Evolutionary conservation across 306 rosid species (phyloP), one percentile per base, ranked within the genome.

Genomic region (Castanospermum australe): DNA sequence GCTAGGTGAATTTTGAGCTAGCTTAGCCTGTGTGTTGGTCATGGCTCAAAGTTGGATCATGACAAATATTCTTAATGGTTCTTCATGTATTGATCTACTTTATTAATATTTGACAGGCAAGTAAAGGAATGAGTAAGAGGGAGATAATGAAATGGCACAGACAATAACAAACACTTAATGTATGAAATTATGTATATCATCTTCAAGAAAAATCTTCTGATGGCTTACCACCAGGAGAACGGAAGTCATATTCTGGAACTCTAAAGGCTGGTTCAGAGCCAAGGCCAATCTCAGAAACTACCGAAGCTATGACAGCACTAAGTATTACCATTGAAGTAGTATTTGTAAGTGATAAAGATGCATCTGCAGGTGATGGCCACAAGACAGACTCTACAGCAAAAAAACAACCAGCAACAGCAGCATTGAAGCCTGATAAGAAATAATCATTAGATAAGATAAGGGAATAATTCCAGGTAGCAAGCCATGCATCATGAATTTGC

Each of bases 331-430:
- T 91, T 56, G 99, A 95, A 83, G 98, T 95, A 63, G 92, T 86
- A 84, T 92, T 91, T 77, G 92, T 82, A 59, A 92, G 95, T 3
- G 92, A 87, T 52, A 85, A 57, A 10, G 95, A 88, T 22, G 90
- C 88, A 79, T 92, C 85, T 2, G 86, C 35, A 64, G 92, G 81
- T 45, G 97, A 89, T 21, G 99, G 97, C 99, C 99, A 94, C 78
- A 92, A 83, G 60, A 94, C 95, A 8, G 91, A 90, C 83, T 92
- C 97, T 10, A 92, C 89, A 3, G 99, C 93, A 2, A 95, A 92
- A 78, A 91, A 95, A 85, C 98, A 95, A 67, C 98, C 99, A 39
- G 99, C 93, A 73, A 95, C 90, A 60, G 98, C 98, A 82, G 98
- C 94, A 90, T 92, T 92, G 84, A 95, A 92, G 85, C 99, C 97